These are phyloP conservation scores for Malus hybrid DNA, from an alignment of 331 rosid species.

Conservation along the genomic window DNA sequence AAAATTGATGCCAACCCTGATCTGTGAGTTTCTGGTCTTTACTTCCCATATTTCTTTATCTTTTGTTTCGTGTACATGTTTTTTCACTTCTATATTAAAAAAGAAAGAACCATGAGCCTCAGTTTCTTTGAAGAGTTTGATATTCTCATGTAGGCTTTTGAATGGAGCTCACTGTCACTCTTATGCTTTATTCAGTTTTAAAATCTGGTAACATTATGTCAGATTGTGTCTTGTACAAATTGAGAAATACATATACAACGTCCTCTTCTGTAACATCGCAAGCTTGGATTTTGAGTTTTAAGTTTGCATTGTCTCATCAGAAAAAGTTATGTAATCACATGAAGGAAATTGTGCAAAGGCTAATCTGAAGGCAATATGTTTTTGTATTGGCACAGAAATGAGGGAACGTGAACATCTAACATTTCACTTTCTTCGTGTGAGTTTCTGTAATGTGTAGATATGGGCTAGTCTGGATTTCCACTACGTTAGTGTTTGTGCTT, in stretches of 20 bases:
- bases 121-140: neutral
- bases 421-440: neutral
- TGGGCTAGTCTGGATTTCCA: slow-evolving; percentile 90
- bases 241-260: neutral
- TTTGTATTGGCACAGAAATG: neutral
- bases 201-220: neutral
- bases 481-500: slow-evolving; percentile 83
- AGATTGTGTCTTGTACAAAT: neutral
- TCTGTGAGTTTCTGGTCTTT: slow-evolving; percentile 47
- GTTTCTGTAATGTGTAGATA: slow-evolving; percentile 41
- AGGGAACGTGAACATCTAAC: slow-evolving; percentile 13
- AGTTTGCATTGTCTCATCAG: neutral
- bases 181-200: neutral
- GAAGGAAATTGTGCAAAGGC: neutral
- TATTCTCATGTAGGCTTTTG: neutral
- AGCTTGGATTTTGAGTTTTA: neutral
- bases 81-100: neutral
- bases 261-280: neutral
- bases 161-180: neutral
- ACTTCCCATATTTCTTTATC: neutral
- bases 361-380: neutral
- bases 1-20: slow-evolving; percentile 93
- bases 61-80: neutral
- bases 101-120: neutral
- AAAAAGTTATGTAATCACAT: neutral